A percentile compares a stretch with the other conserved stretches of the same genome.
Conservation (phyloP, 75 land plant species). For the Isoetes taiwanensis region DNA sequence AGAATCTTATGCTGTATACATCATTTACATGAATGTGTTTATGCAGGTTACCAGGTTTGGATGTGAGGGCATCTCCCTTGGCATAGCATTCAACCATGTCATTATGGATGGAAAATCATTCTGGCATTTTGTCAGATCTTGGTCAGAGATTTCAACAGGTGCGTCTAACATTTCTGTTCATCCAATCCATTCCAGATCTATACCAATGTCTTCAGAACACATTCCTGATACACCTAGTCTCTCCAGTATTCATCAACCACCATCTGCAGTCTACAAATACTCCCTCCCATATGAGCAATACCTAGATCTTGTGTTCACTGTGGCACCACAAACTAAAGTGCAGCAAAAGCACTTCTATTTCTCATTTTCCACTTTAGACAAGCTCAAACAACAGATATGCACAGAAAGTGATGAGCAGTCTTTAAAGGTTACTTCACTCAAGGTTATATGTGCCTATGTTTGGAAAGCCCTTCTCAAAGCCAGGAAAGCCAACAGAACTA, state of each 20-base stretch:
- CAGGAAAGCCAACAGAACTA: slow-evolving; percentile 32
- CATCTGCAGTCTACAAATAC: no score
- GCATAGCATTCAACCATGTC: slow-evolving; percentile 58
- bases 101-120: slow-evolving; percentile 59
- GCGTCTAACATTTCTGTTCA: slow-evolving; percentile 14
- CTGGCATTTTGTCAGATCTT: slow-evolving; percentile 69
- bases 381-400: slow-evolving; percentile 36
- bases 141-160: slow-evolving; percentile 43
- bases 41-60: no score
- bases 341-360: no score
- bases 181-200: no score
- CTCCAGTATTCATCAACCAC: no score
- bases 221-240: no score
- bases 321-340: no score
- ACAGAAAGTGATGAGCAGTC: slow-evolving; percentile 5
- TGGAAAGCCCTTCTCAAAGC: slow-evolving; percentile 47
- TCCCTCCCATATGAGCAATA: no score
- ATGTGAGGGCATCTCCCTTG: slow-evolving; percentile 54
- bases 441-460: slow-evolving; percentile 38
- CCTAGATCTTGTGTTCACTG: no score
- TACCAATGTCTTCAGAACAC: no score
- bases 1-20: no score
- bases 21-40: no score
- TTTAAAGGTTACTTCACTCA: slow-evolving; percentile 43
- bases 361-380: slow-evolving; percentile 46